Evolutionary conservation across 176 grass and related monocot genomes (phyloP).

Genomic region (Eremochloa ophiuroides): DNA sequence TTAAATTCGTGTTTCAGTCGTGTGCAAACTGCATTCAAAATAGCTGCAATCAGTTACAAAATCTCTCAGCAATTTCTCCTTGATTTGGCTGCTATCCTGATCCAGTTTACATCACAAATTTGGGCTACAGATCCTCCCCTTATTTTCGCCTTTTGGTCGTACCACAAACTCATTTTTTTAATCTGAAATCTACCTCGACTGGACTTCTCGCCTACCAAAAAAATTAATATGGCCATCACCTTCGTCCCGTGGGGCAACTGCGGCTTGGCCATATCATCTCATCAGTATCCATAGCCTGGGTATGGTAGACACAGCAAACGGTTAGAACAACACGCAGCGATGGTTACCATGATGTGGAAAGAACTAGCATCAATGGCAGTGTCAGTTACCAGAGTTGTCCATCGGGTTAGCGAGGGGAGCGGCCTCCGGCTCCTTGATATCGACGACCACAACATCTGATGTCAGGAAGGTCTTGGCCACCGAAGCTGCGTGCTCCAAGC

Average conservation of each 20-base stretch:
- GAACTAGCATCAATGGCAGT: neutral
- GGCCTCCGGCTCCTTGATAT: slow-evolving; percentile 79
- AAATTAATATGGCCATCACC: neutral
- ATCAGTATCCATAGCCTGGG: slow-evolving; percentile 76
- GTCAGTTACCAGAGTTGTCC: slow-evolving; percentile 76
- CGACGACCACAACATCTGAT: slow-evolving; percentile 81
- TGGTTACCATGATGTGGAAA: neutral
- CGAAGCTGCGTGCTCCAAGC: slow-evolving; percentile 78
- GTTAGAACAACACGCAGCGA: no score
- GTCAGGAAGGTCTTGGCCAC: slow-evolving; percentile 96
- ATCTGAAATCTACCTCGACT: slow-evolving; percentile 19
- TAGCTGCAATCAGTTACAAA: neutral
- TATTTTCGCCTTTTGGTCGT: slow-evolving; percentile 20
- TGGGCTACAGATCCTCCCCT: neutral
- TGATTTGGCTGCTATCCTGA: neutral
- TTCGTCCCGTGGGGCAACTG: neutral
- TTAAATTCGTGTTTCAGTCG: neutral
- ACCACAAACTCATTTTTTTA: slow-evolving; percentile 1
- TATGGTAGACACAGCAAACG: neutral
- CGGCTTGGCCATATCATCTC: slow-evolving; percentile 7
- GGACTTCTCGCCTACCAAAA: slow-evolving; percentile 32
- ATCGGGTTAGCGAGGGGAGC: slow-evolving; percentile 65
- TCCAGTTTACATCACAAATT: slow-evolving; percentile 25
- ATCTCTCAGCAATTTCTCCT: neutral
- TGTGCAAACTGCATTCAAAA: neutral